Evolutionary conservation across 2,329 filamentous ascomycete genomes (phyloP), one percentile per base, ranked within the genome.

Genomic region (Botrytis galanthina): DNA sequence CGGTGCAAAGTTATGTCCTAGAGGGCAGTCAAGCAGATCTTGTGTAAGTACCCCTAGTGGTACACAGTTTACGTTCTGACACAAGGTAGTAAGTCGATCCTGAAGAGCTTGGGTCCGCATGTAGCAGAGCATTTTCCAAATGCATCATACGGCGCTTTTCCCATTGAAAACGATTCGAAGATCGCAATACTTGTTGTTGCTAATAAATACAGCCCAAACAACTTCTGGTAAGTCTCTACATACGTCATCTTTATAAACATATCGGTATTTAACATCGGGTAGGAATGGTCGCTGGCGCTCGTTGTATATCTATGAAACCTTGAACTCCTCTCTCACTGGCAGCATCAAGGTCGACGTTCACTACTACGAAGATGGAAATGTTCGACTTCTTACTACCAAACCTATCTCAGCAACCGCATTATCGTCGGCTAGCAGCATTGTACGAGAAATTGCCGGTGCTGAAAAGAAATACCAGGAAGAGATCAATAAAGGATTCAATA

Each of bases 311-410:
- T 92, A 92, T 83, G 87, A 91, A 75, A 90, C 94, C 0, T 86
- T 90, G 32, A 85, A 90, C n/a, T 88, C 88, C 2, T 86, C 86
- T 66, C 85, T 98, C 61, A 90, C 91, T 54, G 96, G 96, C 79
- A 90, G 87, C 74, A 91, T 98, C 83, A 94, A 95, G 82, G 93
- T 98, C 71, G 95, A 98, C 78, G 95, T 99, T 70, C 96, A 99
- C 86, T 99, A 99, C 87, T 99, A 99, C 85, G 96, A 99, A 84
- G 97, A 99, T 81, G 96, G 96, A 75, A 99, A 99, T 81, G 96
- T 99, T 73, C 92, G 96, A 3, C 88, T 99, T 74, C 87, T 95
- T 76, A 98, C 96, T n/a, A 91, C 89, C 80, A 98, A 98, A 84
- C 86, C 92, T 18, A 82, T 95, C 20, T 86, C 86, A 0, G 82